phyloP scores from a whole-genome alignment of 352 stramenopile genomes.

The Hyaloperonospora brassicae region DNA sequence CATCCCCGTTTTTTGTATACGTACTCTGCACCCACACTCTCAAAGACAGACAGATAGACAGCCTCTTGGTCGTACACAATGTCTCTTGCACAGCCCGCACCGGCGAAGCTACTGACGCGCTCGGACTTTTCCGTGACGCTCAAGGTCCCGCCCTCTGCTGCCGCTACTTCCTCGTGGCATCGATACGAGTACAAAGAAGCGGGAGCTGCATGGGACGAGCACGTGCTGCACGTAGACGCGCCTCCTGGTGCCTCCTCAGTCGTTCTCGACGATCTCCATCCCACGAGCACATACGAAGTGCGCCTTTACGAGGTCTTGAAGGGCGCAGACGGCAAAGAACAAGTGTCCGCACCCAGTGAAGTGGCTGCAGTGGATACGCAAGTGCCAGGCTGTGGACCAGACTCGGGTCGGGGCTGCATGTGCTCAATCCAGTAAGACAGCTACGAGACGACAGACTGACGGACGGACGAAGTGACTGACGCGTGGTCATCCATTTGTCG shows the following conservation, averaged over 20 bases:
- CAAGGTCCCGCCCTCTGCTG: conserved; percentile 30
- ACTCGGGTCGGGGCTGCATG: conserved; percentile 33
- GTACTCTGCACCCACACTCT: no score
- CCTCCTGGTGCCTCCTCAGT: conserved; percentile 35
- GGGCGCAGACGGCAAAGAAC: conserved; percentile 27
- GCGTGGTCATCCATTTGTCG: not conserved
- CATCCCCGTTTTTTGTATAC: conserved; percentile 7
- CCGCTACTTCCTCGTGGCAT: conserved; percentile 27
- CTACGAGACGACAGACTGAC: not conserved
- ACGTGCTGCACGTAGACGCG: conserved; percentile 34
- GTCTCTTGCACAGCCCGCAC: conserved; percentile 26
- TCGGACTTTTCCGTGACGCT: conserved; percentile 81
- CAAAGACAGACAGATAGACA: no score
- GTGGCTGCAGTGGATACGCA: conserved; percentile 81
- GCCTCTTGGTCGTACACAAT: not conserved
- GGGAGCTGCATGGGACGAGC: conserved; percentile 31
- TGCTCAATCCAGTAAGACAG: conserved; percentile 52
- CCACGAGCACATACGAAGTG: conserved; percentile 83
- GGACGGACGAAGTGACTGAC: no score
- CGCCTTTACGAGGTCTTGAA: conserved; percentile 59
- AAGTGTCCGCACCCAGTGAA: conserved; percentile 55
- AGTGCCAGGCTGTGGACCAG: conserved; percentile 69
- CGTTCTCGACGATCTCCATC: conserved; percentile 80
- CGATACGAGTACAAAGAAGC: conserved; percentile 74
- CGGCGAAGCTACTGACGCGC: conserved; percentile 63